Conservation (phyloP, 2,329 filamentous ascomycete genomes). For the Diaporthe eres region DNA sequence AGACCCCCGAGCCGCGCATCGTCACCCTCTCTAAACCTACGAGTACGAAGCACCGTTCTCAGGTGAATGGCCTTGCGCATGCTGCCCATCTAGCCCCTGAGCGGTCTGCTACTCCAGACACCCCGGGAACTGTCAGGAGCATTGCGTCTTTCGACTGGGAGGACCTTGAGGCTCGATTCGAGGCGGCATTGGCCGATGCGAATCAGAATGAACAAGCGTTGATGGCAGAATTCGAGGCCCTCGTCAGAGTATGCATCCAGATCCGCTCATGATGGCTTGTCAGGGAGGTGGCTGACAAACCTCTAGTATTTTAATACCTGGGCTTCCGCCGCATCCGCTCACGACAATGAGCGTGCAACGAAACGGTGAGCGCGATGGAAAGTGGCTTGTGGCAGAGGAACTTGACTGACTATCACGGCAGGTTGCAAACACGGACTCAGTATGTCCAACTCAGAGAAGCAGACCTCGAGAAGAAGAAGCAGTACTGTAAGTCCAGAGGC, state of each 20-base stretch:
- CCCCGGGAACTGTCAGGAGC: conserved; percentile 57
- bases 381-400: background rate
- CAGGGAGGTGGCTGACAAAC: background rate
- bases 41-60: conserved; percentile 51
- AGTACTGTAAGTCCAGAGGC: conserved; percentile 76
- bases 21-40: conserved; percentile 40
- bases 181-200: conserved; percentile 74
- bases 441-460: conserved; percentile 83
- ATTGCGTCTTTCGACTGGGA: conserved; percentile 80
- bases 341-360: conserved; percentile 82
- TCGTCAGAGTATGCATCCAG: conserved; percentile 71
- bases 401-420: conserved; percentile 51
- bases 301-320: conserved; percentile 83
- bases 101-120: conserved; percentile 57
- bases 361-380: conserved; percentile 71
- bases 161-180: conserved; percentile 79
- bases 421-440: conserved; percentile 82
- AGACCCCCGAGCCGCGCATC: conserved; percentile 39
- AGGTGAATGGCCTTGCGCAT: conserved; percentile 46
- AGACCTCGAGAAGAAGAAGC: conserved; percentile 79
- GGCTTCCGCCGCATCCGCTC: conserved; percentile 78
- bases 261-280: background rate
- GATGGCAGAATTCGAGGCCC: conserved; percentile 74
- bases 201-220: conserved; percentile 75
- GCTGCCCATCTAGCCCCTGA: conserved; percentile 72